phyloP scores from a whole-genome alignment of 2,329 filamentous ascomycete species.

The Colletotrichum incanum region DNA sequence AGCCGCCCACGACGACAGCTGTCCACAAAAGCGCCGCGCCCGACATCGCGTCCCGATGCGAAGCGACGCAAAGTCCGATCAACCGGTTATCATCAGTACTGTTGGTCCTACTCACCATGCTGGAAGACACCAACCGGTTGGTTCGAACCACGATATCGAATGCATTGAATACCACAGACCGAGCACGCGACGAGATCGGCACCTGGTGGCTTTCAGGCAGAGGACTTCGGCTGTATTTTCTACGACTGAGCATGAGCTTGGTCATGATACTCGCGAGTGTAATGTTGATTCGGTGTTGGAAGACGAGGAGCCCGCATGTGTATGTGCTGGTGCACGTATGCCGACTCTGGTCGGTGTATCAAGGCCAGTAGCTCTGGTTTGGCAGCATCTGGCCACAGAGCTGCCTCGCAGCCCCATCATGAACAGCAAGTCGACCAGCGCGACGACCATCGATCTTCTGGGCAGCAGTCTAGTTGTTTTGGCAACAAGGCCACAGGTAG shows the following conservation, averaged over 20 bases:
- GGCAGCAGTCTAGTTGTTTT: background rate
- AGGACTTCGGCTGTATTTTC: background rate
- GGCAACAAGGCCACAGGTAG: too few species aligned
- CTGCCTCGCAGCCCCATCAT: background rate
- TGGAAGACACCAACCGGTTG: background rate
- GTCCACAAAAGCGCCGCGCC: background rate
- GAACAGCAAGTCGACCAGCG: background rate
- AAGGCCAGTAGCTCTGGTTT: background rate
- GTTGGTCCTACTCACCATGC: background rate
- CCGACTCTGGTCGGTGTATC: conserved; percentile 27
- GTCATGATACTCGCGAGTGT: background rate
- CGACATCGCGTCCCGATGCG: background rate
- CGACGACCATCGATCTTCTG: background rate
- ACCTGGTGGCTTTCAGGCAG: conserved; percentile 14
- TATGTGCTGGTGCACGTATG: conserved; percentile 36
- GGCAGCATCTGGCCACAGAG: background rate
- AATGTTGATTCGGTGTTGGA: background rate
- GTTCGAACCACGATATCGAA: background rate
- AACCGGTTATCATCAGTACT: background rate
- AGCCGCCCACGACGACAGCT: background rate
- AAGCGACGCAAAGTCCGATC: background rate
- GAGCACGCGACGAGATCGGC: background rate
- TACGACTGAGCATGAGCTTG: background rate
- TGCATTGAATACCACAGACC: background rate
- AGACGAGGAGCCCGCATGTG: background rate